These are phyloP conservation scores for Dactylonectria macrodidyma DNA, from an alignment of 2,329 filamentous ascomycete genomes.

Conservation along the genomic window DNA sequence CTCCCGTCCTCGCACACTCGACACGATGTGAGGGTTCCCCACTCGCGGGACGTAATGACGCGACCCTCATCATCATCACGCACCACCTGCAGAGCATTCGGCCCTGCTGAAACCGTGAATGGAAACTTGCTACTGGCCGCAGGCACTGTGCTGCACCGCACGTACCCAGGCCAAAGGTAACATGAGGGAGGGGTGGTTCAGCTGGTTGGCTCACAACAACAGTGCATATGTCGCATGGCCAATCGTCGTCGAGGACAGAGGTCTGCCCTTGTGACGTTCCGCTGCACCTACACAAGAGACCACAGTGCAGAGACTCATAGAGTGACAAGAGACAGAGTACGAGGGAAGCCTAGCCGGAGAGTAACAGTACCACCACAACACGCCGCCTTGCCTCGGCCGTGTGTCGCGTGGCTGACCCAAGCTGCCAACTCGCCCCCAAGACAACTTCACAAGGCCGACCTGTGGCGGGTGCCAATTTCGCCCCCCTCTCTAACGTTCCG, in stretches of 20 bases:
- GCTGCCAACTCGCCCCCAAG: not conserved
- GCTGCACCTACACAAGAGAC: constrained; percentile 32
- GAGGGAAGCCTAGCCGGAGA: constrained; percentile 2
- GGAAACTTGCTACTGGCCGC: constrained; percentile 37
- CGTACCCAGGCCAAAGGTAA: too few relatives aligned
- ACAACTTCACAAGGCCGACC: constrained; percentile 18
- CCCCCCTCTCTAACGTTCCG: constrained; percentile 16
- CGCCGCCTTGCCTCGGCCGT: constrained; percentile 35
- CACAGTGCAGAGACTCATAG: not conserved
- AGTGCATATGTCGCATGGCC: constrained; percentile 31
- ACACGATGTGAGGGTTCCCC: constrained; percentile 17
- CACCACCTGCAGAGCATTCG: constrained; percentile 34
- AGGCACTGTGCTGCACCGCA: constrained; percentile 20
- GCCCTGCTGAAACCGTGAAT: constrained; percentile 42
- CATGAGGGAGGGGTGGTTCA: constrained; percentile 15
- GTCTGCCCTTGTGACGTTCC: constrained; percentile 24
- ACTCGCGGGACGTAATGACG: constrained; percentile 36
- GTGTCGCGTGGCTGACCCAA: constrained; percentile 32
- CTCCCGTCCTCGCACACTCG: not conserved
- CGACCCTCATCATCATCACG: constrained; percentile 34
- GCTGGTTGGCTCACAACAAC: constrained; percentile 34
- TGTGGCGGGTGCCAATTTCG: constrained; percentile 46
- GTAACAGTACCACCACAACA: constrained; percentile 16
- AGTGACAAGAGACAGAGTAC: not conserved
- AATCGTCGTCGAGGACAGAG: constrained; percentile 32